Evolutionary conservation across 164 flowering plant species (phyloP).

Genomic region (Nymphaea colorata): DNA sequence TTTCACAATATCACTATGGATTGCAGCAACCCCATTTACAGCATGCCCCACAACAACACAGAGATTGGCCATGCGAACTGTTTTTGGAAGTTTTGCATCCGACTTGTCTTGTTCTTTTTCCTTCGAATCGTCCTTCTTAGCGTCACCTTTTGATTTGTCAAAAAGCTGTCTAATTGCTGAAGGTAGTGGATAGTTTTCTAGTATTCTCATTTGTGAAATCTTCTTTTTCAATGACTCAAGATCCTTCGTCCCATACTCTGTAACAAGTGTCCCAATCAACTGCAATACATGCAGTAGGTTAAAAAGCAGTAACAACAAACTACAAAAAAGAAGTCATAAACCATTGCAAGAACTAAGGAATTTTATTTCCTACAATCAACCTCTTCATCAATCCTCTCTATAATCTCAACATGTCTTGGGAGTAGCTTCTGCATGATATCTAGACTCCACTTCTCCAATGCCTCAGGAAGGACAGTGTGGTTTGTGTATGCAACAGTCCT

Average conservation of each 20-base stretch:
- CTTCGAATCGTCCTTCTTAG: slow-evolving; percentile 8
- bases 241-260: slow-evolving; percentile 65
- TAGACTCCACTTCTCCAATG: slow-evolving; percentile 93
- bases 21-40: slow-evolving; percentile 96
- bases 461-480: slow-evolving; percentile 97
- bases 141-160: slow-evolving; percentile 20
- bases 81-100: slow-evolving; percentile 38
- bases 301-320: slow-evolving; percentile 6
- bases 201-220: slow-evolving; percentile 61
- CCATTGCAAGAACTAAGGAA: neutral
- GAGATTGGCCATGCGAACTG: slow-evolving; percentile 94
- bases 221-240: slow-evolving; percentile 46
- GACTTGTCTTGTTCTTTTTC: slow-evolving; percentile 19
- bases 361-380: slow-evolving; percentile 13
- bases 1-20: slow-evolving; percentile 91
- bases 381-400: slow-evolving; percentile 87
- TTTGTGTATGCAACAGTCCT: slow-evolving; percentile 96
- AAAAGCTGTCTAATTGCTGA: slow-evolving; percentile 37
- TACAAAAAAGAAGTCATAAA: neutral
- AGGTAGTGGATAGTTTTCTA: slow-evolving; percentile 75
- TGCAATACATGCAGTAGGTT: slow-evolving; percentile 22
- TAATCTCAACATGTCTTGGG: slow-evolving; percentile 92
- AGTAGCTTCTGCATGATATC: slow-evolving; percentile 86
- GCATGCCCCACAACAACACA: slow-evolving; percentile 93
- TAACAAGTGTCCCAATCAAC: slow-evolving; percentile 32